These are phyloP conservation scores for Aureobasidium sp. DNA, from an alignment of 2,329 filamentous ascomycete genomes.

Conservation along the genomic window DNA sequence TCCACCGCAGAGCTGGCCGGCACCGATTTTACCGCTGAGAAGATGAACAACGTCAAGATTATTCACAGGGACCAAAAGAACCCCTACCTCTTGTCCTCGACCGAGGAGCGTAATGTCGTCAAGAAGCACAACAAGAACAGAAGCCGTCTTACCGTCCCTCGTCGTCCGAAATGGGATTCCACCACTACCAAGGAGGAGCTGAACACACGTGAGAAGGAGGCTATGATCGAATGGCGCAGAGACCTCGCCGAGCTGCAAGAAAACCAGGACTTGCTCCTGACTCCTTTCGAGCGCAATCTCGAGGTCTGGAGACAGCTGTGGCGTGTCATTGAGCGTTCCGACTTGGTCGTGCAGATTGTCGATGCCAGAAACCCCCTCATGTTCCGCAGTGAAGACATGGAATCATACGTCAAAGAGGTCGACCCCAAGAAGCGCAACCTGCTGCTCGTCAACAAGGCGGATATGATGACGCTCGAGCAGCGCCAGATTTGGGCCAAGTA, in stretches of 20 bases:
- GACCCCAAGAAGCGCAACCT: conserved; percentile 83
- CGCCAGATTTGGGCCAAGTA: conserved; percentile 78
- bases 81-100: conserved; percentile 78
- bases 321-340: conserved; percentile 95
- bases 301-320: conserved; percentile 98
- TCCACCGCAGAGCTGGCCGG: conserved; percentile 94
- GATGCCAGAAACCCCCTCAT: conserved; percentile 91
- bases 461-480: conserved; percentile 93
- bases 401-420: conserved; percentile 89
- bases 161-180: conserved; percentile 82
- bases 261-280: conserved; percentile 91
- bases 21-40: conserved; percentile 97
- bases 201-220: conserved; percentile 69
- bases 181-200: conserved; percentile 76
- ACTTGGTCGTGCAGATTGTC: conserved; percentile 95
- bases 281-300: conserved; percentile 91
- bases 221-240: conserved; percentile 79
- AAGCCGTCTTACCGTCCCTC: conserved; percentile 74
- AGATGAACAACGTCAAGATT: conserved; percentile 98
- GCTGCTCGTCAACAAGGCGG: conserved; percentile 93
- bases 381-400: conserved; percentile 89
- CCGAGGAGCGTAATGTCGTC: conserved; percentile 70
- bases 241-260: conserved; percentile 90
- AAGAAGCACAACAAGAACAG: conserved; percentile 79
- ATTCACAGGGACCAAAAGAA: conserved; percentile 96